Conservation (phyloP, 345 rosid genomes). For the Rhodamnia argentea region DNA sequence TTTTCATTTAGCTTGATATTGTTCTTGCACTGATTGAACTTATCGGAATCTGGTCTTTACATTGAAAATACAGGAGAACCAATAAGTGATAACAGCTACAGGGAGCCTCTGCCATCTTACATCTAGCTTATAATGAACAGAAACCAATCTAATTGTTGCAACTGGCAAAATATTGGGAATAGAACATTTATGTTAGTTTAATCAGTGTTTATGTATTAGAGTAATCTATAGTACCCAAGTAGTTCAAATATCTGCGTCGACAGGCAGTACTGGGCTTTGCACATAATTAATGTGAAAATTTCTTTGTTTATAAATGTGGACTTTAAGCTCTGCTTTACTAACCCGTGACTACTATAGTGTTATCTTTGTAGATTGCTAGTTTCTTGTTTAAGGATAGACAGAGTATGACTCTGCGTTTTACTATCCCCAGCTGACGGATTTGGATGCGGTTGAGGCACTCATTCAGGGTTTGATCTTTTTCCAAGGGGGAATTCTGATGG, state of each 20-base stretch:
- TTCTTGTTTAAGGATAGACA: not conserved
- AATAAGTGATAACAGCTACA: fast-evolving
- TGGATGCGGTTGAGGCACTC: not conserved
- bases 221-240: no score
- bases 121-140: not conserved
- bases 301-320: not conserved
- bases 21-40: not conserved
- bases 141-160: not conserved
- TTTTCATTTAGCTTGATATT: not conserved
- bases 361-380: not conserved
- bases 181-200: not conserved
- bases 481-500: not conserved
- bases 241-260: no score
- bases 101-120: not conserved
- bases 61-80: not conserved
- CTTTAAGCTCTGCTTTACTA: not conserved
- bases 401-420: not conserved
- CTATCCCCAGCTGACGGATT: not conserved
- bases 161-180: no score
- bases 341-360: no score
- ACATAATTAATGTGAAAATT: not conserved
- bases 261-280: not conserved
- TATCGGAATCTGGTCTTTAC: not conserved
- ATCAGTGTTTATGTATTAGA: no score
- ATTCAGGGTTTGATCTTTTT: not conserved